Evolutionary conservation across 2,329 filamentous ascomycete species (phyloP).

Genomic region (Cercospora sp.): DNA sequence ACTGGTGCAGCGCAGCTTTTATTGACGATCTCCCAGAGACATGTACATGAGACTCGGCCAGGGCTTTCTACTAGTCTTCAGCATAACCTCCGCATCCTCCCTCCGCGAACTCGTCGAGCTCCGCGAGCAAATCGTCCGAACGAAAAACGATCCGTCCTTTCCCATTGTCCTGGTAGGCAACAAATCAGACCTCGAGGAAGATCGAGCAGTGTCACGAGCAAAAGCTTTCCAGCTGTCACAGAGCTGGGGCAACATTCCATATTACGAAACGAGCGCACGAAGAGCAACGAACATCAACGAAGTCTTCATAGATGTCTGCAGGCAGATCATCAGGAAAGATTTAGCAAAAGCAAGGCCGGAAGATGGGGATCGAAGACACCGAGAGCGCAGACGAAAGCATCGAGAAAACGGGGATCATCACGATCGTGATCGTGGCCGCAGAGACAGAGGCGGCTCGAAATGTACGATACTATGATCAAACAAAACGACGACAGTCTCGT

Average conservation of each 20-base stretch:
- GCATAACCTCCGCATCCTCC: slow-evolving; percentile 83
- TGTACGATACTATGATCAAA: slow-evolving; percentile 28
- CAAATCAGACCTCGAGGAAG: slow-evolving; percentile 86
- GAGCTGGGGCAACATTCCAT: slow-evolving; percentile 80
- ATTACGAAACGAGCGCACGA: slow-evolving; percentile 86
- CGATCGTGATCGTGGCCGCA: slow-evolving; percentile 10
- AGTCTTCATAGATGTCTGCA: slow-evolving; percentile 61
- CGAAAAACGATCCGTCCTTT: slow-evolving; percentile 68
- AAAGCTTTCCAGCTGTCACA: slow-evolving; percentile 84
- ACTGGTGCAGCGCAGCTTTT: background rate
- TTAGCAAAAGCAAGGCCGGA: slow-evolving; percentile 28
- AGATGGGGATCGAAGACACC: slow-evolving; percentile 19
- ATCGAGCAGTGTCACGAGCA: slow-evolving; percentile 73
- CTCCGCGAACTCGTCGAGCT: slow-evolving; percentile 77
- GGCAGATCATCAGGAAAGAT: slow-evolving; percentile 42
- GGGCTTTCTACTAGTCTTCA: slow-evolving; percentile 88
- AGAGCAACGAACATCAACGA: slow-evolving; percentile 86
- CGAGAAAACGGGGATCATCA: slow-evolving; percentile 12
- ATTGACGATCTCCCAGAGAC: slow-evolving; percentile 52
- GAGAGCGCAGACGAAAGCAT: slow-evolving; percentile 17
- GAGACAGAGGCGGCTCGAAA: slow-evolving; percentile 19
- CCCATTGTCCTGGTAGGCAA: slow-evolving; percentile 89
- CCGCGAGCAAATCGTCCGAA: slow-evolving; percentile 84
- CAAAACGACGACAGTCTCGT: background rate
- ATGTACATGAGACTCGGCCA: slow-evolving; percentile 93